These are phyloP conservation scores for Phytophthora pistaciae DNA, from an alignment of 352 stramenopile genomes.

Conservation along the genomic window DNA sequence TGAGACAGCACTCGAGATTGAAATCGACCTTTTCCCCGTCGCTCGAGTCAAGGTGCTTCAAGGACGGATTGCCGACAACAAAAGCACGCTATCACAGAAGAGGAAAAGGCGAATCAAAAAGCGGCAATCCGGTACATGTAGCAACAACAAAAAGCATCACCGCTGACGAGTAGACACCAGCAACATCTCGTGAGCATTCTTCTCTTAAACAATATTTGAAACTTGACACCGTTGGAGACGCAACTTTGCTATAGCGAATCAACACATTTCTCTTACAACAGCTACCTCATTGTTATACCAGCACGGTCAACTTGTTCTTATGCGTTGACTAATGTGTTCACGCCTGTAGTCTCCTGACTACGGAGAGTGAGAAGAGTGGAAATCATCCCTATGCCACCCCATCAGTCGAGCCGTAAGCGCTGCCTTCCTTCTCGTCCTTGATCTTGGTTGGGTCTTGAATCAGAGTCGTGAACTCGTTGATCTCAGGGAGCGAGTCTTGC, in stretches of 20 bases:
- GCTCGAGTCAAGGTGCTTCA: too few species aligned
- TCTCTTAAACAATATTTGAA: neutral
- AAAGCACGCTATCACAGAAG: too few species aligned
- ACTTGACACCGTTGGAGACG: neutral
- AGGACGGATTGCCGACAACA: too few species aligned
- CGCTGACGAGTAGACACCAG: too few species aligned
- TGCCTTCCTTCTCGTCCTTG: slow-evolving; percentile 8
- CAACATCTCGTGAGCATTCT: neutral
- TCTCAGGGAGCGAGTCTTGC: slow-evolving; percentile 65
- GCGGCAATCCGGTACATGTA: too few species aligned
- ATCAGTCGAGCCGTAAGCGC: slow-evolving; percentile 22
- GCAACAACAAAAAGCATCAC: too few species aligned
- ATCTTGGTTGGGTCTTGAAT: slow-evolving; percentile 31
- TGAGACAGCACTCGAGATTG: too few species aligned
- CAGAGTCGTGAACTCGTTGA: slow-evolving; percentile 72
- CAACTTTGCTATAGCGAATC: neutral
- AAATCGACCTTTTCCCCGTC: neutral
- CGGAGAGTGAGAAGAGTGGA: neutral
- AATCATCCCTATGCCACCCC: slow-evolving; percentile 7
- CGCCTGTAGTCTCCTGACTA: too few species aligned
- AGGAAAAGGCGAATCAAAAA: too few species aligned
- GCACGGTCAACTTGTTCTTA: too few species aligned
- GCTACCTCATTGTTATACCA: neutral
- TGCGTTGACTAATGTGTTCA: too few species aligned
- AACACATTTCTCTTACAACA: neutral